phyloP scores from a whole-genome alignment of 2,329 filamentous ascomycete species.

The Fusarium brachygibbosum region DNA sequence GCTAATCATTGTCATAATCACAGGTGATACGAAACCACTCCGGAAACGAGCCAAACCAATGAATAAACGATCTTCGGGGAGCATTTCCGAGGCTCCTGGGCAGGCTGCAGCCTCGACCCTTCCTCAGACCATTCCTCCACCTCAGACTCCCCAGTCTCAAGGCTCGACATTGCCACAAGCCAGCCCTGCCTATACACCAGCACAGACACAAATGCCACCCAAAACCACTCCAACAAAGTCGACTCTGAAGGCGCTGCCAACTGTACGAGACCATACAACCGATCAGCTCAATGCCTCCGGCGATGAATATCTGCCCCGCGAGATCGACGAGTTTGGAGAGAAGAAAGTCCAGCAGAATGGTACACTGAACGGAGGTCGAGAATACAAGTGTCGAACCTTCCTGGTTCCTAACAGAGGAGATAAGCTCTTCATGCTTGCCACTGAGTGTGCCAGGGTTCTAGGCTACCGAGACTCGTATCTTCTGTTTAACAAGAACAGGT shows the following conservation, averaged over 20 bases:
- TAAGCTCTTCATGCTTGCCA: constrained; percentile 98
- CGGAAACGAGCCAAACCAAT: constrained; percentile 72
- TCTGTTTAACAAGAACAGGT: constrained; percentile 98
- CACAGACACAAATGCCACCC: constrained; percentile 69
- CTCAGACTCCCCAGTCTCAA: constrained; percentile 68
- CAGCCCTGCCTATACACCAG: constrained; percentile 56
- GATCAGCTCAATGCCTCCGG: constrained; percentile 90
- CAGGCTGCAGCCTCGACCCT: constrained; percentile 63
- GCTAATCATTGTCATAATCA: constrained; percentile 51
- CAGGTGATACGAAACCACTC: constrained; percentile 64
- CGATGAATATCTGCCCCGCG: constrained; percentile 94
- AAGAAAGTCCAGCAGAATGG: constrained; percentile 91
- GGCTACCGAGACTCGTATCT: constrained; percentile 98
- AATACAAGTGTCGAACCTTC: constrained; percentile 95
- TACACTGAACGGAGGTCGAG: constrained; percentile 82
- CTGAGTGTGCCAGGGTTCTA: constrained; percentile 93
- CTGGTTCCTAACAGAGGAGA: constrained; percentile 90
- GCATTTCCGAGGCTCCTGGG: constrained; percentile 69
- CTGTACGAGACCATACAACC: constrained; percentile 95
- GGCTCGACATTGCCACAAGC: constrained; percentile 62
- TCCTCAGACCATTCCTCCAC: constrained; percentile 59
- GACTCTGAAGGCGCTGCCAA: constrained; percentile 93
- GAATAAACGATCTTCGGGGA: constrained; percentile 68
- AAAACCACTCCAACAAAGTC: constrained; percentile 86
- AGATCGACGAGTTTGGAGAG: constrained; percentile 93